Evolutionary conservation across 228 moss, liverwort and hornwort species (phyloP).

Genomic region (Sphagnum fallax): DNA sequence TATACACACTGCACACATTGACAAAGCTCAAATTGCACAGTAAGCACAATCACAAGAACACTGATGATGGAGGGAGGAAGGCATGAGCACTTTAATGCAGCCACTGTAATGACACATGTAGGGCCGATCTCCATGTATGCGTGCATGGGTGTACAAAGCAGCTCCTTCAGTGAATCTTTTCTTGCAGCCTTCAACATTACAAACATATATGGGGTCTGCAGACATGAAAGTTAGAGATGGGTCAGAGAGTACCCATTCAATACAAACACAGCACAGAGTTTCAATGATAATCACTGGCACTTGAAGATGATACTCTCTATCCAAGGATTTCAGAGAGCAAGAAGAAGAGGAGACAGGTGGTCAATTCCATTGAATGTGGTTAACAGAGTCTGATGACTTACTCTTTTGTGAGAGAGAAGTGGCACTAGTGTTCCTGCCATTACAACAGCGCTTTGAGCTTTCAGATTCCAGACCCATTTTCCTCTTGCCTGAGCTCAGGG

Average conservation of each 20-base stretch:
- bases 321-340: background rate
- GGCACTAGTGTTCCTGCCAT: constrained; percentile 27
- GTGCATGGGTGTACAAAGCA: constrained; percentile 78
- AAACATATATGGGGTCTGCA: constrained; percentile 63
- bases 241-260: too few relatives aligned
- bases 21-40: too few relatives aligned
- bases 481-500: constrained; percentile 28
- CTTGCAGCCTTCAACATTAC: constrained; percentile 94
- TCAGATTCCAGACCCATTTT: constrained; percentile 52
- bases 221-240: background rate
- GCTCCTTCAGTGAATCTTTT: constrained; percentile 82
- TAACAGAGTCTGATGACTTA: background rate
- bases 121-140: constrained; percentile 92
- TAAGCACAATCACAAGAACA: background rate
- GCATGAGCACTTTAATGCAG: constrained; percentile 67
- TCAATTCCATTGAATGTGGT: background rate
- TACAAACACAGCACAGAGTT: background rate
- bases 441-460: constrained; percentile 31
- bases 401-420: background rate
- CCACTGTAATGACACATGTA: constrained; percentile 97
- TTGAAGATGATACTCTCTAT: background rate
- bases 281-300: background rate
- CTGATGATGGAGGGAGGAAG: background rate
- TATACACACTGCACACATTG: too few relatives aligned
- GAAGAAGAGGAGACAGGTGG: background rate